Evolutionary conservation across 305 asterid species (phyloP), one percentile per base, ranked within the genome.

Genomic region (Stenogyne calaminthoides): DNA sequence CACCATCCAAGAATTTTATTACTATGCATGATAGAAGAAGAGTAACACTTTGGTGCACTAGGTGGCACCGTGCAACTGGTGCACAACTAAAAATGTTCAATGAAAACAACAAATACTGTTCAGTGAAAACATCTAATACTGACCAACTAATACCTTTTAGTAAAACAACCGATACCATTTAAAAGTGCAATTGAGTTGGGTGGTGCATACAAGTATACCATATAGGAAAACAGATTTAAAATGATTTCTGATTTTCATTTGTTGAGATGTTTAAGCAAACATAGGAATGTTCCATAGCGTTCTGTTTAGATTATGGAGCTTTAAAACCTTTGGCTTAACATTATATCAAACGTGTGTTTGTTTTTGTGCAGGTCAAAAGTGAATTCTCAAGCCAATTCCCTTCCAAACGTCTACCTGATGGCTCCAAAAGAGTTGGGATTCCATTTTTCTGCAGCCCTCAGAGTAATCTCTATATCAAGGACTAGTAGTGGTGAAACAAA

Each of bases 321-420:
- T 52, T 59, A 25, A 37, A 22, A 19, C 37, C 51, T 20, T 40
- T 58, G 14, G 44, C 68, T 59, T 39, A 70, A 52, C 71, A 49
- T 72, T 15, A 44, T 7, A 14, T 58, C 22, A 7, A 16, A 59
- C 29, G 69, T 6, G 6, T 11, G 9, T 56, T 9, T 18, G 47
- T 58, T 51, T 49, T 27, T 72, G 62, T 75, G 65, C 87, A 92
- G 97, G 93, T 87, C 37, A 58, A 65, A 63, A 39, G 61, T 65
- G 84, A 83, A 42, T 55, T 40, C 72, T 71, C 80, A 37, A 57
- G 67, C 67, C 83, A 77, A 19, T 72, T 79, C 70, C 86, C 91
- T 1, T 80, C 72, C 73, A 90, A 92, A 79, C 96, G 96, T 27
- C 67, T 90, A 34, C 97, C 98, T 3, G 99, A 95, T 84, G 96